Evolutionary conservation across 331 rosid species (phyloP).

Genomic region (Pyracantha coccinea): DNA sequence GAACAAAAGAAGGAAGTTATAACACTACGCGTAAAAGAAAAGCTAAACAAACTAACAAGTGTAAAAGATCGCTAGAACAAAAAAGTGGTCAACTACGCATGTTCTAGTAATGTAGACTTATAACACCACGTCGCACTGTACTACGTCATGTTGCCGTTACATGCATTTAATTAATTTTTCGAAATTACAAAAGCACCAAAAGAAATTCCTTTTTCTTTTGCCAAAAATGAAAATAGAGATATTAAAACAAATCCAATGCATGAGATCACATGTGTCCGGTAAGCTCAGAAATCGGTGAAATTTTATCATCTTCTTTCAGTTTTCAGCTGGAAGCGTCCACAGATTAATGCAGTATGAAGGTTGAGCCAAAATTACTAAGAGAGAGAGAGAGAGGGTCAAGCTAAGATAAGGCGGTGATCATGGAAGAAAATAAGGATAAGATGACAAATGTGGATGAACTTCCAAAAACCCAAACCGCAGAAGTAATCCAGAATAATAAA

Average conservation of each 20-base stretch:
- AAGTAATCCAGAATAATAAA: neutral
- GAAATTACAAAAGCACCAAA: neutral
- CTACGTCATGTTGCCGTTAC: neutral
- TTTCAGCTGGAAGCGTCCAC: neutral
- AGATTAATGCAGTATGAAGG: neutral
- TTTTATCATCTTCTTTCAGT: neutral
- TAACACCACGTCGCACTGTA: neutral
- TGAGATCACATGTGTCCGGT: conserved; percentile 4
- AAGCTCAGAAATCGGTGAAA: neutral
- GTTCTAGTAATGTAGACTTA: neutral
- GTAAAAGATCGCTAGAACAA: neutral
- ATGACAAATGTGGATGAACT: conserved; percentile 37
- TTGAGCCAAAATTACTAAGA: conserved; percentile 13
- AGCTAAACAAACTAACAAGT: too few species aligned
- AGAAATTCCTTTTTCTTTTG: neutral
- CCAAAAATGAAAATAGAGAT: neutral
- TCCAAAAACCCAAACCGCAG: neutral
- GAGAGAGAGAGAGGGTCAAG: conserved; percentile 20
- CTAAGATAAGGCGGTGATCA: conserved; percentile 24
- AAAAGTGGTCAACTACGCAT: neutral
- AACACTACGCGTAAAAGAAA: neutral
- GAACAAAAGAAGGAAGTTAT: too few species aligned
- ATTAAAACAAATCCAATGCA: neutral
- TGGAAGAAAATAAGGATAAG: conserved; percentile 25
- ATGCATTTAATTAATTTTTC: neutral